Evolutionary conservation across 1,139 yeast genomes (phyloP), one percentile per base, ranked within the genome.

Genomic region (Pichia sp.): DNA sequence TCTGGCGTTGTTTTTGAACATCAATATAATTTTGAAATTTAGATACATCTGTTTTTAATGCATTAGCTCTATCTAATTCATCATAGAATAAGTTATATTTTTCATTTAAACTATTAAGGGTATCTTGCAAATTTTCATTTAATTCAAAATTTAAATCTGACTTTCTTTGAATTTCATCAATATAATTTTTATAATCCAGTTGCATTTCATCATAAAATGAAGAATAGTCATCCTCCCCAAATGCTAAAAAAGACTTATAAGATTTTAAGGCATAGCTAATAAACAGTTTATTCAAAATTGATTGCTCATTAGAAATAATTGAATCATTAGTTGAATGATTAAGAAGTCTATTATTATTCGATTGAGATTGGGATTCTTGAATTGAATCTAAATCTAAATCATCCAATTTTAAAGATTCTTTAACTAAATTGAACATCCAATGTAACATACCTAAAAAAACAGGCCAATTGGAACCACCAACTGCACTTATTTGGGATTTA

Each of bases 381-480:
- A 54, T 49, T 18, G 45, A 43, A 34, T 54, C 50, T 24, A 73
- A 52, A 38, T 62, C 65, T 68, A 63, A 39, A 59, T 63, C 46
- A 69, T 76, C 50, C 72, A 61, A 40, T 18, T 44, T 48, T 8
- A 48, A 33, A 11, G 50, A 44, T 29, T 55, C 54, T 27, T 74
- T 68, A 24, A 67, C 64, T 50, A 81, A 64, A 53, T 75, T 75
- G 11, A 83, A 78, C 37, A 86, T 58, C 95, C 95, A 86, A 59
- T 81, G 78, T 27, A 87, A 65, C 72, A 88, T 76, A 2, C 93
- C 95, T 39, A 88, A 63, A 53, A 86, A 83, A 19, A 76, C 74
- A 15, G 87, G 89, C 96, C 96, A 87, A 54, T 81, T 81, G 45
- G 82, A 82, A 1, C 95, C 95, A 2, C 96, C 96, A 7, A 87